Percentiles rank a stretch among this genome's conserved stretches.
Conservation (phyloP, 164 flowering plant species). For the Euptelea pleiosperma region DNA sequence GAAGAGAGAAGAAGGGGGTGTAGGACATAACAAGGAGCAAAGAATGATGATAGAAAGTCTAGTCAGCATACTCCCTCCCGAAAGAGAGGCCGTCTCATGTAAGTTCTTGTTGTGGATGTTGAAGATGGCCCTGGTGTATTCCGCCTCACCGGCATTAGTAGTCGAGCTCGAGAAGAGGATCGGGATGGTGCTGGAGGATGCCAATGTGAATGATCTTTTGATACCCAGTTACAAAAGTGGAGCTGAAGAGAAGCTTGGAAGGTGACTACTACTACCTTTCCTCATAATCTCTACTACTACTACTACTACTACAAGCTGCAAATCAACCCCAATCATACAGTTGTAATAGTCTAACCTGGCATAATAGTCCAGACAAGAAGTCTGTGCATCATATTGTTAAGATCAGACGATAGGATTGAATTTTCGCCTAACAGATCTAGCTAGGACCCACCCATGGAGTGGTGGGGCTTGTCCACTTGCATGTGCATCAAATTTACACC, state of each 20-base stretch:
- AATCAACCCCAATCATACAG: no score
- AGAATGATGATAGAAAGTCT: constrained; percentile 67
- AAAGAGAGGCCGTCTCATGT: constrained; percentile 64
- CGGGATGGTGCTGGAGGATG: constrained; percentile 69
- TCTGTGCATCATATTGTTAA: no score
- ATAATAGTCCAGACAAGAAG: no score
- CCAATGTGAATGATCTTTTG: constrained; percentile 59
- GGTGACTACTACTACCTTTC: constrained; percentile 31
- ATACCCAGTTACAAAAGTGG: constrained; percentile 49
- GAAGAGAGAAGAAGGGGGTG: constrained; percentile 29
- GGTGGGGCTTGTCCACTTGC: no score
- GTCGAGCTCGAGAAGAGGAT: constrained; percentile 82
- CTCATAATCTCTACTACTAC: constrained; percentile 3
- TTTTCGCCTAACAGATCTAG: no score
- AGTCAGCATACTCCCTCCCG: constrained; percentile 63
- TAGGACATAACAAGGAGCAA: constrained; percentile 48
- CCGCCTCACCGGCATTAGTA: constrained; percentile 59
- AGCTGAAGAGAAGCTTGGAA: constrained; percentile 32
- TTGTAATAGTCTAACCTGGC: no score
- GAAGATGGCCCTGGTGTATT: constrained; percentile 58
- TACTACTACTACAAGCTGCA: no score
- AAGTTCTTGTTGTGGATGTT: constrained; percentile 63
- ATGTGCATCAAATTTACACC: no score
- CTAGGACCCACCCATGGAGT: no score
- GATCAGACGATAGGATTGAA: no score